Percentiles rank a stretch among this genome's conserved stretches.
Conservation (phyloP, 164 flowering plant genomes). For the Taxillus chinensis region DNA sequence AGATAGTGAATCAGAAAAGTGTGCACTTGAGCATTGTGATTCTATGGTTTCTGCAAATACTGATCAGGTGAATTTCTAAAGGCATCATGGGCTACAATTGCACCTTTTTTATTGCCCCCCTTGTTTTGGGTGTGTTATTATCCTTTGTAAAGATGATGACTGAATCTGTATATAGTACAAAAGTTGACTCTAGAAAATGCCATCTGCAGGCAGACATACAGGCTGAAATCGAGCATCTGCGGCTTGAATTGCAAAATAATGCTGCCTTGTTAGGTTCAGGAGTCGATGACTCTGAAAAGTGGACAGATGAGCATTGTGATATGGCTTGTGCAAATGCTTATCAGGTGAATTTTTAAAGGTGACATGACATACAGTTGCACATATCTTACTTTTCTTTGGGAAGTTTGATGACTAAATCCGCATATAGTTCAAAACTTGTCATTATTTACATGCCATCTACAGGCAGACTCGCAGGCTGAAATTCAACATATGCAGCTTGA, state of each 20-base stretch:
- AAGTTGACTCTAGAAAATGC: too few relatives aligned
- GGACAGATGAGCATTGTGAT: slow-evolving; percentile 4
- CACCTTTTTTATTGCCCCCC: not conserved
- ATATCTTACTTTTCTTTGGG: too few relatives aligned
- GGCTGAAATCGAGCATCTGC: too few relatives aligned
- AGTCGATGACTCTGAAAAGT: slow-evolving; percentile 8
- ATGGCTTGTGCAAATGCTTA: too few relatives aligned
- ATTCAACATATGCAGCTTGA: slow-evolving; percentile 41
- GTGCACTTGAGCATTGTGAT: slow-evolving; percentile 4
- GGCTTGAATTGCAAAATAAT: too few relatives aligned
- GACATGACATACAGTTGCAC: too few relatives aligned
- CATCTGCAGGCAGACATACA: too few relatives aligned
- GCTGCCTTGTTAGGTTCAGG: slow-evolving; percentile 2
- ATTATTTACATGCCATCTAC: slow-evolving; percentile 4
- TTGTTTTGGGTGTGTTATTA: too few relatives aligned
- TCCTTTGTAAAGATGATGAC: too few relatives aligned
- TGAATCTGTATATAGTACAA: too few relatives aligned
- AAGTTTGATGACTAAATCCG: not conserved
- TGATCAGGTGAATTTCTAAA: slow-evolving; percentile 24
- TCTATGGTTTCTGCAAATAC: slow-evolving; percentile 14
- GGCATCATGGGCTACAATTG: not conserved
- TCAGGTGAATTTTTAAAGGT: not conserved
- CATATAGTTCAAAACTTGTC: not conserved
- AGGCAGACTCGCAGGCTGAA: slow-evolving; percentile 45
- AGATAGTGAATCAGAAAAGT: slow-evolving; percentile 8